Evolutionary conservation across 2,329 filamentous ascomycete species (phyloP), one percentile per base, ranked within the genome.

Genomic region (Fusarium duplospermum): DNA sequence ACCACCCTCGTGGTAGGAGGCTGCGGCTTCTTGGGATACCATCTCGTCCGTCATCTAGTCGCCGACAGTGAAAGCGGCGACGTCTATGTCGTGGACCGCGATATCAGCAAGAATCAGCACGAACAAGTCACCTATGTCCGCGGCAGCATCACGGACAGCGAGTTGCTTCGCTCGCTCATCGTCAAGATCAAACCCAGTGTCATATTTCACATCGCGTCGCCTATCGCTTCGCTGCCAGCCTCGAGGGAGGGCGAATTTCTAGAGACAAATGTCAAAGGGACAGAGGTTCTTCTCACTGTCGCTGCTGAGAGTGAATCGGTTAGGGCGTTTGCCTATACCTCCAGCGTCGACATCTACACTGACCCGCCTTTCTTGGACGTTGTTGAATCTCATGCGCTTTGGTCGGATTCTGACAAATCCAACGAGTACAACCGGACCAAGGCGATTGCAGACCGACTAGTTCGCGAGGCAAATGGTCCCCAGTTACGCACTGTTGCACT

Each of bases 151-250:
- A 66, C 77, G 2, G 76, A 80, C 18, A 24, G 8, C 7, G 54
- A 57, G 9, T 9, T 50, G 0, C 13, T 76, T 10, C 35, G 50
- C 2, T n/a, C 52, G 0, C n/a, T 82, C 1, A 56, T 83, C 2
- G 42, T 69, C 7, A 52, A 72, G 1, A 67, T 79, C 7, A 66
- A 69, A 13, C 82, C 82, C 1, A 65, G 52, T 10, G 78, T 80
- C 29, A 72, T 84, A 47, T 80, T 83, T 50, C 81, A 84, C 63
- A 69, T 72, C 2, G 80, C 80, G 0, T 82, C 81, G 24, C 81
- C 81, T 2, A 72, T 70, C 8, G 76, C 77, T 8, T 68, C 69
- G 1, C 70, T 77, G n/a, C 79, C 76, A 1, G 71, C 65, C 22
- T 20, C 18, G 4, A 66, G 67, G 9, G 62, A 70, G 2, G 57